Percentiles rank a stretch among this genome's conserved stretches.
phyloP scores from a whole-genome alignment of 1,139 yeast genomes.

The Kodamaea plutei region DNA sequence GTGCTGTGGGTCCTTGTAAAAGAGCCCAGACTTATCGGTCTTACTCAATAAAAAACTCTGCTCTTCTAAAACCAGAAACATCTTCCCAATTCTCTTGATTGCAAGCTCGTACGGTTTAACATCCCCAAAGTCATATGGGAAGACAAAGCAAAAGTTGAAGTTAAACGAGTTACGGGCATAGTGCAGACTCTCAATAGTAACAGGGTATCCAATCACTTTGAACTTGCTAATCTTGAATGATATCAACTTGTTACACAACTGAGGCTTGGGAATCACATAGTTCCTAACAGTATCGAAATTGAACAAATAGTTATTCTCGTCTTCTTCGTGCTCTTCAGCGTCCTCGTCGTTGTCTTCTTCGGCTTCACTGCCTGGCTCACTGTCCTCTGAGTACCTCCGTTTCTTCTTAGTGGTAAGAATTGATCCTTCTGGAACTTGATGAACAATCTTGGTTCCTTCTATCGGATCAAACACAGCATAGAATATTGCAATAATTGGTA shows the following conservation, averaged over 20 bases:
- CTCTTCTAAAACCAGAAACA: slow-evolving; percentile 89
- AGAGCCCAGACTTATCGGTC: slow-evolving; percentile 32
- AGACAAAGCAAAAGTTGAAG: slow-evolving; percentile 90
- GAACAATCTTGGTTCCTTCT: slow-evolving; percentile 90
- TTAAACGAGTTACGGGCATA: slow-evolving; percentile 90
- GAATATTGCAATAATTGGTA: slow-evolving; percentile 81
- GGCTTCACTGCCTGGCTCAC: slow-evolving; percentile 3
- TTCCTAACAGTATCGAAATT: slow-evolving; percentile 85
- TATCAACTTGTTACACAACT: slow-evolving; percentile 76
- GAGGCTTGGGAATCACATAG: slow-evolving; percentile 91
- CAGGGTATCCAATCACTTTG: slow-evolving; percentile 87
- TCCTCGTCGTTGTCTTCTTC: slow-evolving; percentile 2
- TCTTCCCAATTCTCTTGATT: slow-evolving; percentile 75
- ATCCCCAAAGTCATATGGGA: slow-evolving; percentile 69
- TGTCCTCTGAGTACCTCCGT: slow-evolving; percentile 1
- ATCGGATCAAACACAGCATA: slow-evolving; percentile 93
- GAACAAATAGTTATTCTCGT: slow-evolving; percentile 41
- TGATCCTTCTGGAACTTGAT: slow-evolving; percentile 78
- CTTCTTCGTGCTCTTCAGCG: too few relatives aligned
- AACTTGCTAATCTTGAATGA: slow-evolving; percentile 68
- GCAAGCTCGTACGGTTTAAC: slow-evolving; percentile 85
- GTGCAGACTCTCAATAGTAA: slow-evolving; percentile 65
- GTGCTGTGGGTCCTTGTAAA: slow-evolving; percentile 25
- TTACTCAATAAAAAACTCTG: slow-evolving; percentile 75
- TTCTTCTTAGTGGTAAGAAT: slow-evolving; percentile 26